Percentiles rank a stretch among this genome's conserved stretches.
Evolutionary conservation across 805 yeast species (phyloP).

Genomic region (Barnettozyma sp.): DNA sequence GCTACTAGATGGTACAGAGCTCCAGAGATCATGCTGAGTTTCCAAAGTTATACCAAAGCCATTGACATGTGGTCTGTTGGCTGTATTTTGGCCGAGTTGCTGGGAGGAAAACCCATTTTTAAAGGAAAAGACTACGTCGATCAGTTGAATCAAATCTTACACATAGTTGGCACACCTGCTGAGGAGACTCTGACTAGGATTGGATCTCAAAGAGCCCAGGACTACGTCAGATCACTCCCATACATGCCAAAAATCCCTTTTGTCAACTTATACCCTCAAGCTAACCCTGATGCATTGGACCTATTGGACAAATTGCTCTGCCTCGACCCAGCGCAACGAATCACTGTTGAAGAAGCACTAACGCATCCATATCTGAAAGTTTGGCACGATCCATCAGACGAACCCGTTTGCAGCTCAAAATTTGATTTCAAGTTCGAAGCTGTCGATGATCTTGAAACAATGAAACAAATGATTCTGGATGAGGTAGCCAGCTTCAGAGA

Average conservation of each 20-base stretch:
- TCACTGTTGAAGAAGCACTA: conserved; percentile 83
- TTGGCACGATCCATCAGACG: conserved; percentile 94
- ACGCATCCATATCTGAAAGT: conserved; percentile 80
- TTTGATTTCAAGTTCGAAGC: conserved; percentile 83
- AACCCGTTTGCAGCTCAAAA: conserved; percentile 71
- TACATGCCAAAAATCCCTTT: conserved; percentile 76
- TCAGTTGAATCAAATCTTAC: conserved; percentile 81
- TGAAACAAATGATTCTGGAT: conserved; percentile 70
- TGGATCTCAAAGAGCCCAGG: conserved; percentile 85
- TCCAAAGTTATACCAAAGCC: conserved; percentile 92
- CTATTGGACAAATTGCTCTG: conserved; percentile 69
- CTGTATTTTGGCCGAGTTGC: conserved; percentile 87
- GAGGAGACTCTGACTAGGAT: conserved; percentile 60
- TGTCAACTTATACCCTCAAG: conserved; percentile 64
- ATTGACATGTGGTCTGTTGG: conserved; percentile 98
- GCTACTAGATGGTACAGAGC: conserved; percentile 99
- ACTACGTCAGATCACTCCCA: conserved; percentile 83
- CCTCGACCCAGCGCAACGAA: conserved; percentile 79
- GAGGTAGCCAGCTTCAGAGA: conserved; percentile 77
- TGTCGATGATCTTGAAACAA: conserved; percentile 66
- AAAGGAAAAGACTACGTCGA: conserved; percentile 95
- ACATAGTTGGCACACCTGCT: conserved; percentile 88
- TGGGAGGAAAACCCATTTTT: conserved; percentile 87
- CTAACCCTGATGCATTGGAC: conserved; percentile 84
- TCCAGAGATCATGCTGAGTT: conserved; percentile 93